A percentile compares a stretch with the other conserved stretches of the same genome.
phyloP scores from a whole-genome alignment of 2,329 filamentous ascomycete genomes.

The Chaetomium globosum region DNA sequence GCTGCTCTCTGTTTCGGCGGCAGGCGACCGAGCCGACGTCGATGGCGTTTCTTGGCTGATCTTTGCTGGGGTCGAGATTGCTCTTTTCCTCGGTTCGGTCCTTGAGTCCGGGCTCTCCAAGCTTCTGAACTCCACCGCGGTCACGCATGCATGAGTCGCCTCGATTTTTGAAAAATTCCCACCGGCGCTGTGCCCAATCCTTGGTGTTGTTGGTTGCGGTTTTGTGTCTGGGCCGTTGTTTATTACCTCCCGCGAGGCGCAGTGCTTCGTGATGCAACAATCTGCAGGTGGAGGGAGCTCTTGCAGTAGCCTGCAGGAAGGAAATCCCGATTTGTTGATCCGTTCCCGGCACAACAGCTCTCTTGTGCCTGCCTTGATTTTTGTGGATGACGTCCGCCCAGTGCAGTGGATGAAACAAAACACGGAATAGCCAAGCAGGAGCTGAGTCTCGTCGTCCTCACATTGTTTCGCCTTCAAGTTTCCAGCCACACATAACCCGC shows the following conservation, averaged over 20 bases:
- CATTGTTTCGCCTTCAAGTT: neutral
- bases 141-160: neutral
- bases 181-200: neutral
- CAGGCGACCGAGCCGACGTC: slow-evolving; percentile 15
- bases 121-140: slow-evolving; percentile 3
- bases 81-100: slow-evolving; percentile 5
- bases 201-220: neutral
- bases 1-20: slow-evolving; percentile 22
- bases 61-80: slow-evolving; percentile 11
- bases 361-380: slow-evolving; percentile 8
- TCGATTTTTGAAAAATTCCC: neutral
- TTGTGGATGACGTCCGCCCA: slow-evolving; percentile 17
- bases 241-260: slow-evolving; percentile 10
- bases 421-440: neutral
- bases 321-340: slow-evolving; percentile 15
- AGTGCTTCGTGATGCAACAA: slow-evolving; percentile 3
- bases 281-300: neutral
- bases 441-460: neutral
- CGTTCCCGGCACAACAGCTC: neutral
- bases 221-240: slow-evolving; percentile 1
- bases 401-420: neutral
- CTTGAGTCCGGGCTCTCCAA: neutral
- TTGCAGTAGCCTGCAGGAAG: neutral
- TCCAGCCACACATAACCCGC: neutral
- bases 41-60: slow-evolving; percentile 28